These are phyloP conservation scores for Vachellia collinsii DNA, from an alignment of 306 rosid genomes.

Conservation along the genomic window DNA sequence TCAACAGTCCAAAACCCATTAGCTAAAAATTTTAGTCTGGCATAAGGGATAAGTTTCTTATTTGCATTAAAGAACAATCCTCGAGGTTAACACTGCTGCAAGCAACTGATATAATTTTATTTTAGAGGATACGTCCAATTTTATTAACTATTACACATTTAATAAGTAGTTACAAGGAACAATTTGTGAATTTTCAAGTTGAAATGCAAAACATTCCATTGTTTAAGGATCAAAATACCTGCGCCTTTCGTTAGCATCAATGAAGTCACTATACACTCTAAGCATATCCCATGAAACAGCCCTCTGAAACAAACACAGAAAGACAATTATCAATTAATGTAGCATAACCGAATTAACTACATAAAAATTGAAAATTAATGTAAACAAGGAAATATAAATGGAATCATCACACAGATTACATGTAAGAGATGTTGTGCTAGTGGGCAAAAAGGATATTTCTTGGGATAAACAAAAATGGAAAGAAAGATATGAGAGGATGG, in stretches of 20 bases:
- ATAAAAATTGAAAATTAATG: conserved; percentile 23
- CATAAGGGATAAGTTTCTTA: background rate
- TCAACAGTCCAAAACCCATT: background rate
- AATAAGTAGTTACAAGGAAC: conserved; percentile 9
- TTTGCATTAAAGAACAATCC: conserved; percentile 12
- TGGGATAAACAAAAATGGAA: background rate
- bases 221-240: conserved; percentile 55
- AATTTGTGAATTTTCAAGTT: conserved; percentile 13
- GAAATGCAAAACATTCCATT: conserved; percentile 22
- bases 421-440: background rate
- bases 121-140: conserved; percentile 8
- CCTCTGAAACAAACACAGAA: conserved; percentile 52
- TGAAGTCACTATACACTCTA: conserved; percentile 68
- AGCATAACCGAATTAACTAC: conserved; percentile 29
- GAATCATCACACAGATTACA: background rate
- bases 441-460: background rate
- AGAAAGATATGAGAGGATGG: background rate
- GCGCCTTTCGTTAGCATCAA: conserved; percentile 89
- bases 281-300: conserved; percentile 99
- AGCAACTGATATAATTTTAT: conserved; percentile 7
- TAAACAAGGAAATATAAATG: background rate
- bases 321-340: conserved; percentile 22
- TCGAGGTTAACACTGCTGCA: conserved; percentile 3
- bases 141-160: conserved; percentile 10
- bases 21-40: background rate